Evolutionary conservation across 2,329 filamentous ascomycete genomes (phyloP), one percentile per base, ranked within the genome.

Genomic region (Colletotrichum sp.): DNA sequence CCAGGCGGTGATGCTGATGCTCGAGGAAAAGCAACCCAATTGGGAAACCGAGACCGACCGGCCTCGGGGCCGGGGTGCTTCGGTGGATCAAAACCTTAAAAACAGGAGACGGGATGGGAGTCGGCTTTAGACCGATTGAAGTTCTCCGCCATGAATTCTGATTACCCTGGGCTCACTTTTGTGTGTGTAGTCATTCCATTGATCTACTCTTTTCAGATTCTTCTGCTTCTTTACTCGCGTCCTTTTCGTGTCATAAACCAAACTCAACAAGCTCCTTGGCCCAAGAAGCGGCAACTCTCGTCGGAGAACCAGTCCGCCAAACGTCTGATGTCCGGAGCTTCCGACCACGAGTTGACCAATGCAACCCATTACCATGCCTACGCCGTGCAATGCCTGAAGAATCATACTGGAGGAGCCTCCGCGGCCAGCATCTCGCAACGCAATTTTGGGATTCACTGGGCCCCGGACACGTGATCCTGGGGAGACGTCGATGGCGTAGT

Each of bases 131-230:
- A 21, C n/a, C 10, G 44, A 49, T 49, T 3, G 44, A 0, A 49
- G 10, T 49, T 49, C 44, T 12, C 44, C n/a, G 44, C 44, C n/a
- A 49, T 0, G n/a, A 10, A 10, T 0, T 49, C 44, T 0, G 44
- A 0, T 49, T 0, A 49, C n/a, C 0, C 44, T 21, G 10, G 10
- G n/a, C 44, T 49, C 0, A 21, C n/a, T 13, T 0, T 49, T 49
- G n/a, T 49, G 18, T 0, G 0, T 13, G 44, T 1, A 21, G n/a
- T 21, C 0, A 49, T 49, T 49, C 10, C 44, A 7, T 6, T 0
- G n/a, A 21, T 49, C 30, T 30, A 30, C 30, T 30, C 30, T 30
- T 30, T 30, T 10, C 30, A 30, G 30, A 30, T 30, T 3, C 30
- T 32, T 32, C 30, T 32, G 30, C 10, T 32, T 12, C 10, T 32